phyloP scores from a whole-genome alignment of 768 basidiomycete genomes.

The Pleurotus pulmonarius region DNA sequence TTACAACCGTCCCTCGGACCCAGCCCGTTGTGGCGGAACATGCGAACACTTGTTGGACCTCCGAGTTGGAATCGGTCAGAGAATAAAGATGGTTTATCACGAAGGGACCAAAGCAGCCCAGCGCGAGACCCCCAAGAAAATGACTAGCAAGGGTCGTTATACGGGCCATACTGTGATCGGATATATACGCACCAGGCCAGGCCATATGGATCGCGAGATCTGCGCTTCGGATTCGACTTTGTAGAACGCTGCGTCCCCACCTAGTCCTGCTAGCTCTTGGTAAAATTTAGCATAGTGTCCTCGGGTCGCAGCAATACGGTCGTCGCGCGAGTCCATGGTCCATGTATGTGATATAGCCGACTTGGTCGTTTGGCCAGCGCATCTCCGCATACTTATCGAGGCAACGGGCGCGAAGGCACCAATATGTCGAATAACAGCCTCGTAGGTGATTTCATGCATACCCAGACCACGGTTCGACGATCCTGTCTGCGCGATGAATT shows the following conservation, averaged over 20 bases:
- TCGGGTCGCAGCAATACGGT: conserved; percentile 54
- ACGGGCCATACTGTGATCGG: not conserved
- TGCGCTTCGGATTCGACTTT: conserved; percentile 70
- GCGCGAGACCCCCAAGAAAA: conserved; percentile 69
- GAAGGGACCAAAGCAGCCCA: conserved; percentile 67
- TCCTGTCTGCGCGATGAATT: conserved; percentile 30
- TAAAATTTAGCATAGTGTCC: conserved; percentile 62
- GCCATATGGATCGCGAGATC: conserved; percentile 51
- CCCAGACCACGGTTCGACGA: conserved; percentile 27
- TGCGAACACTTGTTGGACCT: conserved; percentile 81
- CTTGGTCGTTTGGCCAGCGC: conserved; percentile 78
- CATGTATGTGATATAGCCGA: conserved; percentile 81
- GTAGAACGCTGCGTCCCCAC: conserved; percentile 75
- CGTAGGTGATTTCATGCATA: conserved; percentile 80
- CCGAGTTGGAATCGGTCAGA: conserved; percentile 92
- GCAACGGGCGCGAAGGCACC: conserved; percentile 69
- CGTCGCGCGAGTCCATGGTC: conserved; percentile 72
- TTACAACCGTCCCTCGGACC: conserved; percentile 74
- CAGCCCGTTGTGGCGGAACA: conserved; percentile 71
- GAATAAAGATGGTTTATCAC: conserved; percentile 49
- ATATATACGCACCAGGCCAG: conserved; percentile 50
- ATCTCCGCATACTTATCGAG: conserved; percentile 82
- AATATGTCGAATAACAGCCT: conserved; percentile 76
- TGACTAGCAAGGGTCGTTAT: conserved; percentile 41
- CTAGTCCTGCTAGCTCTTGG: conserved; percentile 75